phyloP scores from a whole-genome alignment of 306 rosid species.

The Gillenia trifoliata region DNA sequence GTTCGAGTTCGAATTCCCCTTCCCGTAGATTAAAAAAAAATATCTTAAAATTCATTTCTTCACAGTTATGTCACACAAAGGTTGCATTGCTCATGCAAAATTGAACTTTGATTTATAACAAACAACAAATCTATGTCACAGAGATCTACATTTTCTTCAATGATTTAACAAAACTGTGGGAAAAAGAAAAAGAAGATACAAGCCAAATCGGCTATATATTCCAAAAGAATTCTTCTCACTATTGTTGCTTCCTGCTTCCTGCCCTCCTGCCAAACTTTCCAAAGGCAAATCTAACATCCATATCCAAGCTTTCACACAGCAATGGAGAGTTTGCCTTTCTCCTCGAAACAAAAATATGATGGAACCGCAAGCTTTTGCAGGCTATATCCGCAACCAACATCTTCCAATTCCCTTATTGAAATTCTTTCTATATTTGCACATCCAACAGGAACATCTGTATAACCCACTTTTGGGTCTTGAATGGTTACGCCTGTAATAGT shows the following conservation, averaged over 20 bases:
- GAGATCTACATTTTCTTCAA: conserved; percentile 37
- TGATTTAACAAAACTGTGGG: conserved; percentile 33
- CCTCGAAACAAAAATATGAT: conserved; percentile 15
- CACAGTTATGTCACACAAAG: too few species aligned
- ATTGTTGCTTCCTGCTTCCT: conserved; percentile 25
- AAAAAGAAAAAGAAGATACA: conserved; percentile 21
- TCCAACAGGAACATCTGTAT: conserved; percentile 35
- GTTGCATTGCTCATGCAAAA: conserved; percentile 7
- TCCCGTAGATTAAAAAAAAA: too few species aligned
- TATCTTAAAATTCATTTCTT: too few species aligned
- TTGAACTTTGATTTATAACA: conserved; percentile 35
- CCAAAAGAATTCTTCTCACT: conserved; percentile 25
- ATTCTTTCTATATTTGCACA: conserved; percentile 32
- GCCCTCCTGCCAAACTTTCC: conserved; percentile 19
- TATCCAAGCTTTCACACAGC: conserved; percentile 27
- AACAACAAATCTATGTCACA: conserved; percentile 30
- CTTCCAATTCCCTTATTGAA: conserved; percentile 36
- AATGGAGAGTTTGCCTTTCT: conserved; percentile 14
- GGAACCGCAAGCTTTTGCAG: conserved; percentile 28
- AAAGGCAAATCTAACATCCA: conserved; percentile 22
- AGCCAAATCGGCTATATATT: conserved; percentile 6
- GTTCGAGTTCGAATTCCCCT: too few species aligned
- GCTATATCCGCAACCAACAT: conserved; percentile 25
- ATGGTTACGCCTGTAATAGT: conserved; percentile 43
- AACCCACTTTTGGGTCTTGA: conserved; percentile 25